Evolutionary conservation across 257 asterid species (phyloP), one percentile per base, ranked within the genome.

Genomic region (Ophiorrhiza pumila): DNA sequence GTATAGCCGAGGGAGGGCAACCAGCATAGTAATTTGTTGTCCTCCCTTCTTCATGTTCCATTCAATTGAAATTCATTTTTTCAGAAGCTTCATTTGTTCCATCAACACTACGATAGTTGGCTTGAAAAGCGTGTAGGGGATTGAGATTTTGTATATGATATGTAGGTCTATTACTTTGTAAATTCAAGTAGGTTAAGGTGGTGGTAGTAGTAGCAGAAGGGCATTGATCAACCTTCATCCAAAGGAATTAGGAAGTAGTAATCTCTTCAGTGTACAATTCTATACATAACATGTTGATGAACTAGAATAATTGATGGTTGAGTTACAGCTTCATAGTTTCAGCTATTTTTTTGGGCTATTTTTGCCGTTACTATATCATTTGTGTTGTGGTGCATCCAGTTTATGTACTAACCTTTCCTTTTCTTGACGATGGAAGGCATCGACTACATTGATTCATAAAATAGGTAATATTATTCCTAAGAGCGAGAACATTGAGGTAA

Each of bases 1-100:
- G 53, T 57, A 56, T 34, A 50, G 78, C 58, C 71, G 71, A 22
- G 4, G 69, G 34, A 41, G 58, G n/a, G n/a, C n/a, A n/a, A 67
- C 14, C 31, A 10, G 60, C 42, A 41, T 18, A 17, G 18, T 50
- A 31, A 63, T 52, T n/a, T 18, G 43, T n/a, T n/a, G 50, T 25
- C 25, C 49, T 46, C 37, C n/a, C 32, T 42, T 45, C 20, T 4
- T 42, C 65, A 59, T 46, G 6, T 8, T 34, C 60, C 43, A 12
- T 2, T 4, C 22, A 2, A 49, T 9, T 63, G 62, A 50, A 43
- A 0, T n/a, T 37, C 32, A 49, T 72, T 32, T 22, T 31, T 42
- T 43, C n/a, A 18, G n/a, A 7, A 66, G 34, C 47, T 71, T 23
- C 17, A 4, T 29, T 31, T 37, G 50, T 42, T 29, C 49, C 68